A percentile compares a stretch with the other conserved stretches of the same genome.
Conservation (phyloP, 2,329 filamentous ascomycete species). For the Hymenoscyphus albidus region DNA sequence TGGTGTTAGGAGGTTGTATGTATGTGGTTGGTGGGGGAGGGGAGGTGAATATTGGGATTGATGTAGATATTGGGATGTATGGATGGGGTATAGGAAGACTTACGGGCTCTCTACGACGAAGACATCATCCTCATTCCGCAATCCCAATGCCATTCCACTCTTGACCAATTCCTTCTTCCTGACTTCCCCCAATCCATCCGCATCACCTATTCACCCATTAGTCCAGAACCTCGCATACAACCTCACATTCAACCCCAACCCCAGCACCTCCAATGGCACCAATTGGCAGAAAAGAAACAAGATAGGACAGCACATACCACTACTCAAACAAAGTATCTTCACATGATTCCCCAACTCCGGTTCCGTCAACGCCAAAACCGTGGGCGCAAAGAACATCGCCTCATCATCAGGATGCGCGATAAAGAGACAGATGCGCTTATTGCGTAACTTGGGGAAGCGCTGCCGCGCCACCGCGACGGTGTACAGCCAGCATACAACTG, state of each 20-base stretch:
- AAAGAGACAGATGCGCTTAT: slow-evolving; percentile 85
- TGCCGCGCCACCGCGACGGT: slow-evolving; percentile 37
- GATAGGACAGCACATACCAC: slow-evolving; percentile 48
- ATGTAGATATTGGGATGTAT: too few species aligned
- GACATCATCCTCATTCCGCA: slow-evolving; percentile 72
- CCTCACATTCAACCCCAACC: too few species aligned
- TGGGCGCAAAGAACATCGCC: slow-evolving; percentile 98
- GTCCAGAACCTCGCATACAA: neutral
- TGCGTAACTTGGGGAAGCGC: slow-evolving; percentile 63
- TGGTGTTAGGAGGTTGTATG: neutral
- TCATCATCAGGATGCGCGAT: slow-evolving; percentile 98
- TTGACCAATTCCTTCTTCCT: slow-evolving; percentile 80
- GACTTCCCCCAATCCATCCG: slow-evolving; percentile 79
- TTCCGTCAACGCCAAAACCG: slow-evolving; percentile 76
- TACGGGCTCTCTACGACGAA: slow-evolving; percentile 78
- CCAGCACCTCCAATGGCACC: neutral
- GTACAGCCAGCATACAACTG: slow-evolving; percentile 38
- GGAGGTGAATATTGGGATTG: slow-evolving; percentile 5
- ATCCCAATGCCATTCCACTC: slow-evolving; percentile 72
- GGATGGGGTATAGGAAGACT: slow-evolving; percentile 30
- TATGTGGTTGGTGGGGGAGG: slow-evolving; percentile 12
- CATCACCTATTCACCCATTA: slow-evolving; percentile 56
- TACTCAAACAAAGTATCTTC: slow-evolving; percentile 90
- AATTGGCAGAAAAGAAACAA: neutral
- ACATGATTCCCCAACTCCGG: slow-evolving; percentile 83